Conservation (phyloP, 768 basidiomycete species). For the Agrocybe praecox region DNA sequence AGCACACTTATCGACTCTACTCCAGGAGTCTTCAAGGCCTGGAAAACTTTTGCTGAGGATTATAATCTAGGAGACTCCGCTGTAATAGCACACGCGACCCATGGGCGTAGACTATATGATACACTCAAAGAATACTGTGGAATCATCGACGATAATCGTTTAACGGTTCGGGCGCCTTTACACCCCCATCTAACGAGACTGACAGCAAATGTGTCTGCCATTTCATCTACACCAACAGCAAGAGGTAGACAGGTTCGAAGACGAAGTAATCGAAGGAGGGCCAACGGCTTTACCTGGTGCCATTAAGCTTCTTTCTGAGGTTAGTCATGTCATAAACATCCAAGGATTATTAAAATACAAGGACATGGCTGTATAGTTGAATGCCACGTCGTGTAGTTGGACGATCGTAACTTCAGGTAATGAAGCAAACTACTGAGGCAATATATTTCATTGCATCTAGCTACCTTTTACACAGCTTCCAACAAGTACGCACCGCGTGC, state of each 20-base stretch:
- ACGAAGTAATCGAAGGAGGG: conserved; percentile 67
- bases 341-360: not conserved
- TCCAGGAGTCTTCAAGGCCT: conserved; percentile 78
- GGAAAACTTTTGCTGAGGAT: conserved; percentile 68
- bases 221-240: conserved; percentile 41
- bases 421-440: not conserved
- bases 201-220: no score
- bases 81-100: conserved; percentile 58
- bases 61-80: conserved; percentile 56
- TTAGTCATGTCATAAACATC: conserved; percentile 21
- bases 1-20: conserved; percentile 84
- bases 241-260: conserved; percentile 79
- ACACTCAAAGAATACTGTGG: conserved; percentile 72
- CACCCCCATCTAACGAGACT: no score
- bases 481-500: conserved; percentile 70
- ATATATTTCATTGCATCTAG: not conserved
- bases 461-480: conserved; percentile 53
- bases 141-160: conserved; percentile 55
- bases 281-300: conserved; percentile 72
- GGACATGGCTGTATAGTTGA: conserved; percentile 19
- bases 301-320: conserved; percentile 53
- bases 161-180: conserved; percentile 45
- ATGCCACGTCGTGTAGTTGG: conserved; percentile 50
- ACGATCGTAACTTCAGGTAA: conserved; percentile 85
- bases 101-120: conserved; percentile 78